Evolutionary conservation across 495 filamentous ascomycete genomes (phyloP), one percentile per base, ranked within the genome.

Genomic region (Penicillium riverlandense): DNA sequence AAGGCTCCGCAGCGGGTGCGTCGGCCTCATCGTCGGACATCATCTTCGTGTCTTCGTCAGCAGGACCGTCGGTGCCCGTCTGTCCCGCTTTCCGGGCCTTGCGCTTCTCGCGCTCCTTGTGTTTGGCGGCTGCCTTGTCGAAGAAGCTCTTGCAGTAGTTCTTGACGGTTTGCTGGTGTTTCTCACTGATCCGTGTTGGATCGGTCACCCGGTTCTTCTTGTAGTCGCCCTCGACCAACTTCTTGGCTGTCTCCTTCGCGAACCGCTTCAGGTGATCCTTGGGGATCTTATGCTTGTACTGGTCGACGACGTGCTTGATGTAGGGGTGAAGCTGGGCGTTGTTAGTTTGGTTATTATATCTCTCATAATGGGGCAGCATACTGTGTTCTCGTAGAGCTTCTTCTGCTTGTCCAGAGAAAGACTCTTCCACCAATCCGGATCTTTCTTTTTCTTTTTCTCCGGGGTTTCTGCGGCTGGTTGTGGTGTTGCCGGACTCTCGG

Each of bases 301-400:
- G 90, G 59, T 90, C 81, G 58, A 90, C 79, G 3, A 95, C 82
- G 43, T 86, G 75, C 61, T 90, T 88, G 52, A 95, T 82, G 50
- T 86, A 80, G 10, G 88, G 88, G 54, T 81, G 83, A 13, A 96
- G 70, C 88, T 95, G 48, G 35, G 12, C 9, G 31, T 61, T 41
- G 60, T 49, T 29, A 14, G 13, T 6, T 35, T 34, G 29, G 27
- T 13, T 35, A 22, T 22, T 22, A 4, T 22, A 3, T 22, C 22
- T 11, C 10, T 13, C 11, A 6, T 35, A 38, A 8, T 44, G 61
- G 22, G 22, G 22, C 22, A 22, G 22, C 84, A 57, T 71, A 92
- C 88, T 12, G 90, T 91, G 56, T 88, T 89, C 60, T 95, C 89
- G 51, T 95, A 96, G 4, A 94, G 70, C 66, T 88, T 94, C 76